Conservation (phyloP, 805 yeast species). For the Nakazawaea ishiwadae region DNA sequence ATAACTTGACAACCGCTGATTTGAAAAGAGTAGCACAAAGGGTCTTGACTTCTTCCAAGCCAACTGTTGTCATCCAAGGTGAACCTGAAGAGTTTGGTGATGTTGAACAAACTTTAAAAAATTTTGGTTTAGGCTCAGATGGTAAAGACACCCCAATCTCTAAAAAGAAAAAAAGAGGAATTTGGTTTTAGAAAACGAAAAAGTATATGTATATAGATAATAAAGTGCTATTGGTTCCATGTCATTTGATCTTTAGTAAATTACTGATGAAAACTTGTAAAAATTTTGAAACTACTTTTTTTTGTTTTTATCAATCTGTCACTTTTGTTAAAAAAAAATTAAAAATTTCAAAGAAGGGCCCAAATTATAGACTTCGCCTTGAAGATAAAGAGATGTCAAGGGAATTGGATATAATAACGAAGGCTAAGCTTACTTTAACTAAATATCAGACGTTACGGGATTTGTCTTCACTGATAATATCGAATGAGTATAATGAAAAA, state of each 20-base stretch:
- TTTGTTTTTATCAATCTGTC: too few relatives aligned
- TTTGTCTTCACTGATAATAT: constrained; percentile 6
- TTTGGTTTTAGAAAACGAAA: constrained; percentile 14
- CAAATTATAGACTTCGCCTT: too few relatives aligned
- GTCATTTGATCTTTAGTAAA: too few relatives aligned
- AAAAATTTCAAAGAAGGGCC: too few relatives aligned
- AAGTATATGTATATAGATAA: too few relatives aligned
- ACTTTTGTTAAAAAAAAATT: too few relatives aligned
- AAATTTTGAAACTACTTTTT: too few relatives aligned
- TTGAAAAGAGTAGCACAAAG: constrained; percentile 68
- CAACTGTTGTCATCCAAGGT: constrained; percentile 91
- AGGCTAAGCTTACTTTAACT: constrained; percentile 10
- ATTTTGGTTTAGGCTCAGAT: constrained; percentile 65
- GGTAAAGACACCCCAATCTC: constrained; percentile 5
- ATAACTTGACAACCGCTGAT: constrained; percentile 60
- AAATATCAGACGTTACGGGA: constrained; percentile 7
- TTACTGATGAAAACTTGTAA: too few relatives aligned
- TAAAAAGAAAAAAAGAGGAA: constrained; percentile 11
- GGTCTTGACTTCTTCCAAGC: constrained; percentile 67
- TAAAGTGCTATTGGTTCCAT: too few relatives aligned
- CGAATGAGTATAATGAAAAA: constrained; percentile 14
- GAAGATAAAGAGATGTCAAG: too few relatives aligned
- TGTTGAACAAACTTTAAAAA: constrained; percentile 55
- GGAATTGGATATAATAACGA: constrained; percentile 10
- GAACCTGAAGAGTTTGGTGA: constrained; percentile 84